Percentiles rank a stretch among this genome's conserved stretches.
phyloP scores from a whole-genome alignment of 805 yeast species.

The Candida sithepensis region DNA sequence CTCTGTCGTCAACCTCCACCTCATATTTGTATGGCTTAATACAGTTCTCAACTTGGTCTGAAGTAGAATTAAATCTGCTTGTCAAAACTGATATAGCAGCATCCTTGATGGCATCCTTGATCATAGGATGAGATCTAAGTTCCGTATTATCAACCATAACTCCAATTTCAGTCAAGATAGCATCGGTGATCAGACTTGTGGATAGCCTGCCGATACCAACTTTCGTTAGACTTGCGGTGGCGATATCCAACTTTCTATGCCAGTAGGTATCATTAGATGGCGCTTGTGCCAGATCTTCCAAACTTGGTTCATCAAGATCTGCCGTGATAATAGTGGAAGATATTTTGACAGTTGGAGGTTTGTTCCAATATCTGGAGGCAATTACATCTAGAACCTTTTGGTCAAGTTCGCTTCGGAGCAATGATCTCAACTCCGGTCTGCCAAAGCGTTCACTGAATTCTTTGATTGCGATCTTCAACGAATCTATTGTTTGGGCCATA shows the following conservation, averaged over 20 bases:
- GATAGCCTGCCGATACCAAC: constrained; percentile 91
- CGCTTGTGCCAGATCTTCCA: constrained; percentile 54
- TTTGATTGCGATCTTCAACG: constrained; percentile 79
- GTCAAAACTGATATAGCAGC: constrained; percentile 81
- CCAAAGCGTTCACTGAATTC: constrained; percentile 82
- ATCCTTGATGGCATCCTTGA: constrained; percentile 73
- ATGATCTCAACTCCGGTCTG: constrained; percentile 72
- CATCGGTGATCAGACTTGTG: constrained; percentile 76
- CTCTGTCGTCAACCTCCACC: constrained; percentile 92
- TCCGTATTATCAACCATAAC: constrained; percentile 71
- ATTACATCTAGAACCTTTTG: constrained; percentile 82
- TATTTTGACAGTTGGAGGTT: constrained; percentile 37
- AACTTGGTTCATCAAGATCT: constrained; percentile 41
- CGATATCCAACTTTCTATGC: constrained; percentile 81
- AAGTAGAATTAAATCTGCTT: constrained; percentile 80
- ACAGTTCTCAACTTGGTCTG: constrained; percentile 98
- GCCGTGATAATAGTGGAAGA: constrained; percentile 9
- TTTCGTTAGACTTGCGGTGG: constrained; percentile 82
- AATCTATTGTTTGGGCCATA: constrained; percentile 85
- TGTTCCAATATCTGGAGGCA: constrained; percentile 92
- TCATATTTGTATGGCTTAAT: constrained; percentile 97
- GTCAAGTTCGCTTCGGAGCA: constrained; percentile 80
- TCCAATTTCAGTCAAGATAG: constrained; percentile 73
- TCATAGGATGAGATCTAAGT: constrained; percentile 81
- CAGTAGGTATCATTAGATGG: constrained; percentile 73